Evolutionary conservation across 176 grass and related monocot genomes (phyloP).

Genomic region (Pharus latifolius): DNA sequence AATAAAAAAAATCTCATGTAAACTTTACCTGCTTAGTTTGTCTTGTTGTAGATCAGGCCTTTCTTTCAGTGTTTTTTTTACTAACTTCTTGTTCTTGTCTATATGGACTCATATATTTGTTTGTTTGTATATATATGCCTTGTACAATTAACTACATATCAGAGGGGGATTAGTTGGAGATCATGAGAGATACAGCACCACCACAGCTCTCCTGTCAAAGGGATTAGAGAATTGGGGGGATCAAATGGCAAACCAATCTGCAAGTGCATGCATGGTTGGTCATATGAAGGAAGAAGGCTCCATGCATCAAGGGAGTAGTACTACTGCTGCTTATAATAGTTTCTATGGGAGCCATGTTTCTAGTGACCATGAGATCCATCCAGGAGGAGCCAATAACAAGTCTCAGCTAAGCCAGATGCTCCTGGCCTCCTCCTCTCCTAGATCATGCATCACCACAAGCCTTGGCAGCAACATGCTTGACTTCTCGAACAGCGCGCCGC

Average conservation of each 20-base stretch:
- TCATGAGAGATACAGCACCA: constrained; percentile 37
- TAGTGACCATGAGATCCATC: constrained; percentile 51
- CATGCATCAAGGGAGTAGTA: constrained; percentile 16
- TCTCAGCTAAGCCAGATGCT: constrained; percentile 66
- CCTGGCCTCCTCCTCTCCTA: constrained; percentile 78
- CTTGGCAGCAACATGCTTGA: constrained; percentile 85
- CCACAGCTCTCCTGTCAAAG: constrained; percentile 39
- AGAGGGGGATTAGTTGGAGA: constrained; percentile 51
- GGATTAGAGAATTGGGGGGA: constrained; percentile 49
- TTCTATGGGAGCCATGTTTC: constrained; percentile 30
- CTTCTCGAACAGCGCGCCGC: constrained; percentile 58
- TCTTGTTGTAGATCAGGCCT: constrained; percentile 31
- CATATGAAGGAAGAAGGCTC: constrained; percentile 35
- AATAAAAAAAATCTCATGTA: constrained; percentile 5
- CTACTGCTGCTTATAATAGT: constrained; percentile 16
- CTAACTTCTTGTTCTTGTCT: constrained; percentile 34
- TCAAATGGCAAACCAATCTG: constrained; percentile 8
- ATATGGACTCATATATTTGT: constrained; percentile 21
- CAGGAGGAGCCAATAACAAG: constrained; percentile 14
- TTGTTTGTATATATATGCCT: neutral
- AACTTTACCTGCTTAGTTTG: constrained; percentile 23
- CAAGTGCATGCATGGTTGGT: constrained; percentile 15
- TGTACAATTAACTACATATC: constrained; percentile 18
- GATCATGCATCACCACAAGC: constrained; percentile 76
- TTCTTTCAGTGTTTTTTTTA: constrained; percentile 5